Percentiles rank a stretch among this genome's conserved stretches.
Conservation (phyloP, 2,329 filamentous ascomycete species). For the Leptosphaerulina australis region DNA sequence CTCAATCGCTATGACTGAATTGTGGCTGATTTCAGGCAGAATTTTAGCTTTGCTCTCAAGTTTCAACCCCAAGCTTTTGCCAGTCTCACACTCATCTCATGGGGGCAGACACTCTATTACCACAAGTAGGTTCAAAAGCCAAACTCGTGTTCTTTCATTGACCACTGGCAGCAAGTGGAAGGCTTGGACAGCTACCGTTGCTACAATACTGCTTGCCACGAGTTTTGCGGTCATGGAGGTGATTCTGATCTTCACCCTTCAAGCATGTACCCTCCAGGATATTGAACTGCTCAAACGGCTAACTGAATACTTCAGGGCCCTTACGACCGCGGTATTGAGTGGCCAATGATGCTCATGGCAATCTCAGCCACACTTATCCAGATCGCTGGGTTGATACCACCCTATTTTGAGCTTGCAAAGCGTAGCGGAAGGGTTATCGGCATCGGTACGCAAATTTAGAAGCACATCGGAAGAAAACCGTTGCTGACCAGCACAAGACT, state of each 20-base stretch:
- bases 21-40: constrained; percentile 42
- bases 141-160: not conserved
- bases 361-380: constrained; percentile 64
- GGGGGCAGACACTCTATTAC: constrained; percentile 61
- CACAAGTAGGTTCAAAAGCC: constrained; percentile 47
- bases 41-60: constrained; percentile 62
- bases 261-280: constrained; percentile 48
- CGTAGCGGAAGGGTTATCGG: constrained; percentile 66
- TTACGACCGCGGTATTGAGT: constrained; percentile 60
- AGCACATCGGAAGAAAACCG: not conserved
- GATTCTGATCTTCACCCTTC: constrained; percentile 63
- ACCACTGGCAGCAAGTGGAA: constrained; percentile 52
- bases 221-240: constrained; percentile 62
- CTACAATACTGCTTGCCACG: constrained; percentile 50
- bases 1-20: not conserved
- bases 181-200: constrained; percentile 53
- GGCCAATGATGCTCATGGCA: constrained; percentile 63
- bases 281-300: not conserved
- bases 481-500: constrained; percentile 45
- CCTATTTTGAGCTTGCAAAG: constrained; percentile 68
- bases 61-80: constrained; percentile 62
- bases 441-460: constrained; percentile 56
- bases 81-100: constrained; percentile 56
- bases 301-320: constrained; percentile 52
- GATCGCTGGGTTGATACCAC: constrained; percentile 62